phyloP scores from a whole-genome alignment of 2,329 filamentous ascomycete genomes.

The Lachnellula willkommii region DNA sequence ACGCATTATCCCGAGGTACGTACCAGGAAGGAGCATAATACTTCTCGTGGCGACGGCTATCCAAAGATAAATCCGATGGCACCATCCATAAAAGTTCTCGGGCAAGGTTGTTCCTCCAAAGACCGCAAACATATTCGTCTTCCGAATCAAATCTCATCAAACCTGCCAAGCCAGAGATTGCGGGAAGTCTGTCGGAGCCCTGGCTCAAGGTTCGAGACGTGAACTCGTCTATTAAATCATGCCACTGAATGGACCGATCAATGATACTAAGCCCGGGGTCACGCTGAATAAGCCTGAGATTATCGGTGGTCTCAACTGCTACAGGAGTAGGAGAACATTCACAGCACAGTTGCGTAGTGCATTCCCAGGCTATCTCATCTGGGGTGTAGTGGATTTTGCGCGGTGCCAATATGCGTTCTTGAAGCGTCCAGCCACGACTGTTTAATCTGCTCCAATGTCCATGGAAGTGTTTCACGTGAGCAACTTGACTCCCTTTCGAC shows the following conservation, averaged over 20 bases:
- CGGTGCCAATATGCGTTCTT: slow-evolving; percentile 21
- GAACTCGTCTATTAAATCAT: no score
- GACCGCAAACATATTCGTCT: neutral
- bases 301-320: no score
- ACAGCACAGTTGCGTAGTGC: neutral
- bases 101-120: neutral
- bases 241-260: no score
- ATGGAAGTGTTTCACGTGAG: neutral
- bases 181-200: neutral
- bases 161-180: neutral
- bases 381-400: slow-evolving; percentile 25
- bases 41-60: no score
- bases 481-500: neutral
- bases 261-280: no score
- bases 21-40: no score
- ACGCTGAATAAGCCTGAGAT: no score
- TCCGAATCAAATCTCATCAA: neutral
- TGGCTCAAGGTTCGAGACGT: neutral
- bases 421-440: slow-evolving; percentile 22
- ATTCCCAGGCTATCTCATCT: slow-evolving; percentile 24
- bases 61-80: no score
- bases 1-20: no score
- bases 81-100: neutral
- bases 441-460: neutral
- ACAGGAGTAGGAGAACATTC: no score